Evolutionary conservation across 148 eudicot genomes (phyloP).

Genomic region (Cornus kousa): DNA sequence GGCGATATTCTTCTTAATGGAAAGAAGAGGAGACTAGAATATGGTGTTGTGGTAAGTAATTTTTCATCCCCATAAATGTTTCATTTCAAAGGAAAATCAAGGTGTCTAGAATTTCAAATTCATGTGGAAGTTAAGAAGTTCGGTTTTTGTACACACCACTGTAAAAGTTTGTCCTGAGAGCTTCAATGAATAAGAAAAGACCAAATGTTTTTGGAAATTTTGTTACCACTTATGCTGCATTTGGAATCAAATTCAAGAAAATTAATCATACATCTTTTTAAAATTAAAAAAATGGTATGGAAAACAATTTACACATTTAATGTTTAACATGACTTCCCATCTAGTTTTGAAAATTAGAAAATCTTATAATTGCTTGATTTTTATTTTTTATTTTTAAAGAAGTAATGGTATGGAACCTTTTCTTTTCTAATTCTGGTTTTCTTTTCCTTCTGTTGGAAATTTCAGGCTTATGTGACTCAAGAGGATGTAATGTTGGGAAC

Average conservation of each 20-base stretch:
- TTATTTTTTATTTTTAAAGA: too few species aligned
- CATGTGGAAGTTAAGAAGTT: too few species aligned
- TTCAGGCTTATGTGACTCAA: constrained; percentile 85
- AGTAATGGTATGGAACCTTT: not conserved
- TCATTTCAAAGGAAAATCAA: not conserved
- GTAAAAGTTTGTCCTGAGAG: not conserved
- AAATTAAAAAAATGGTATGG: too few species aligned
- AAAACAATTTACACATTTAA: too few species aligned
- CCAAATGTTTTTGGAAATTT: not conserved
- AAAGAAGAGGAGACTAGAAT: constrained; percentile 56
- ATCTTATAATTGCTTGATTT: too few species aligned
- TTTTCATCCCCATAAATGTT: not conserved
- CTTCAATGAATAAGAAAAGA: too few species aligned
- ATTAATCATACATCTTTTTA: too few species aligned
- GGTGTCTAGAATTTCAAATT: too few species aligned
- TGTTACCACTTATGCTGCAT: too few species aligned
- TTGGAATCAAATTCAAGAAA: too few species aligned
- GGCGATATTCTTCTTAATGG: constrained; percentile 80
- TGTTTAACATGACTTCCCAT: not conserved
- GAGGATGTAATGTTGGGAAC: constrained; percentile 68
- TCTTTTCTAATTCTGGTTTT: not conserved
- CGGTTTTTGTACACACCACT: too few species aligned
- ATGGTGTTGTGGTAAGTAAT: constrained; percentile 56
- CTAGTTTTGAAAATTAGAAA: too few species aligned
- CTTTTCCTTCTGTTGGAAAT: not conserved